Conservation (phyloP, 305 asterid species). For the Fraxinus latifolia region DNA sequence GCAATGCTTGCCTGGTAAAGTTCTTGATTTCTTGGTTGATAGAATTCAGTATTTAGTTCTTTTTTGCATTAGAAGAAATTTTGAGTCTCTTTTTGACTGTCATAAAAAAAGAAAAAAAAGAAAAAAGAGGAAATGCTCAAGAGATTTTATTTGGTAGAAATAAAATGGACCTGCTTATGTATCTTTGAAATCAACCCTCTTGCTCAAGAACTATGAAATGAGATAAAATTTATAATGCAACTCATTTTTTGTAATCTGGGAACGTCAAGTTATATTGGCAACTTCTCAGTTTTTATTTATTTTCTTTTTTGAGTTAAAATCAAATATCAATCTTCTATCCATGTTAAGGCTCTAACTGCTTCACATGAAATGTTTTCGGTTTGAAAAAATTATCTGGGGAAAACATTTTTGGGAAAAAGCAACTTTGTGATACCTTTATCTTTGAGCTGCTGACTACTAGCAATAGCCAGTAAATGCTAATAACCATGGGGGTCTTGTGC, state of each 20-base stretch:
- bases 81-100: background rate
- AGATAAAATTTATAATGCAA: background rate
- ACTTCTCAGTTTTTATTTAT: background rate
- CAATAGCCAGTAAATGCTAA: background rate
- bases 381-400: background rate
- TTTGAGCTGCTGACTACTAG: background rate
- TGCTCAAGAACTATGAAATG: background rate
- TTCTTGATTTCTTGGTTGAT: conserved; percentile 16
- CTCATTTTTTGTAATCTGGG: background rate
- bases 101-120: background rate
- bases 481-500: background rate
- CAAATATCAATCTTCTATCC: background rate
- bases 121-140: background rate
- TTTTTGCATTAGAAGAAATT: background rate
- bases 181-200: background rate
- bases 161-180: background rate
- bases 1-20: conserved; percentile 85
- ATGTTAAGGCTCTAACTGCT: background rate
- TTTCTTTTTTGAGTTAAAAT: background rate
- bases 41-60: background rate
- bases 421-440: background rate
- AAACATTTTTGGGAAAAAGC: background rate
- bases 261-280: background rate
- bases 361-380: background rate
- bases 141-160: background rate